Evolutionary conservation across 2,329 filamentous ascomycete species (phyloP), one percentile per base, ranked within the genome.

Genomic region (Paracorniculantispora psalliotae): DNA sequence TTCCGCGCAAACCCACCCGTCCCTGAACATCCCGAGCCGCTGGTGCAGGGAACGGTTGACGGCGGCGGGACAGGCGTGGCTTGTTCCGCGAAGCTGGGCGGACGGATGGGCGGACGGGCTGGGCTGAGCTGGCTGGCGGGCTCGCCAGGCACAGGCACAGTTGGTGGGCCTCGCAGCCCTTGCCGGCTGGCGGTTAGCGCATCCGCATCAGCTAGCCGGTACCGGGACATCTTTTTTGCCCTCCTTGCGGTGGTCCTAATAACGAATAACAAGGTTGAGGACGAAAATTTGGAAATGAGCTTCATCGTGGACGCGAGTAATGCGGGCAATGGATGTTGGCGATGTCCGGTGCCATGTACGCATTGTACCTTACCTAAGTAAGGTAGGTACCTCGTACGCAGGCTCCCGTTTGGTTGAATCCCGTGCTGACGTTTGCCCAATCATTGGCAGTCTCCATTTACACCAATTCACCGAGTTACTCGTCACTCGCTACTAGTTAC

Each of bases 171-270:
- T 15, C 12, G 13, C 23, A n/a, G 10, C 43, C 43, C 21, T 19
- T 48, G 15, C 44, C 44, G 25, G 44, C 44, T 48, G 44, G 47
- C 47, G 47, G 46, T 49, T 49, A 49, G 47, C 47, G 47, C 47
- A 49, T 49, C 47, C 47, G 47, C 26, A 21, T 13, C 47, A 19
- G 47, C 4, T 41, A 41, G 37, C 37, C 37, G 37, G 37, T 6
- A 19, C 21, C 13, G 17, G 23, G 23, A 17, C n/a, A 13, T n/a
- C 23, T 25, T 25, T 44, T 44, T 25, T 23, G n/a, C n/a, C n/a
- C n/a, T n/a, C n/a, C n/a, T n/a, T n/a, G n/a, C n/a, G n/a, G n/a
- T n/a, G n/a, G n/a, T n/a, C n/a, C n/a, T n/a, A n/a, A n/a, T n/a
- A n/a, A n/a, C n/a, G n/a, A n/a, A n/a, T n/a, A n/a, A n/a, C n/a